Conservation (phyloP, 108 stramenopile species). For the Cyclotella baltica region DNA sequence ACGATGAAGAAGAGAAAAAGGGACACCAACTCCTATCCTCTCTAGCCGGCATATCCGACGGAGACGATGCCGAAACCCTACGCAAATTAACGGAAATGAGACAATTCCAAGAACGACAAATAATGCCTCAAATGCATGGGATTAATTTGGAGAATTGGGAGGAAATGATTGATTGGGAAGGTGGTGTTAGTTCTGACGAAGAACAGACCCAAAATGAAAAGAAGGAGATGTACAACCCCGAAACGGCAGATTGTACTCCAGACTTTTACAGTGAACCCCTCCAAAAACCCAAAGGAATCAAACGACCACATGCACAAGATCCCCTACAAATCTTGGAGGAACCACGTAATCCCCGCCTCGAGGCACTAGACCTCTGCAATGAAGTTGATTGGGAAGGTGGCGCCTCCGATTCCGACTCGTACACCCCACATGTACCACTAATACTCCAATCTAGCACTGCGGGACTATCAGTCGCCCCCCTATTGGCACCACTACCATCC, state of each 20-base stretch:
- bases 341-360: conserved; percentile 81
- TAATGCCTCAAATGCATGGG: conserved; percentile 70
- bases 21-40: not conserved
- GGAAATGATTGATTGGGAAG: conserved; percentile 82
- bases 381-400: conserved; percentile 73
- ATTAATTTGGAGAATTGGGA: conserved; percentile 87
- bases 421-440: conserved; percentile 61
- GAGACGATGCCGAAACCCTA: conserved; percentile 35
- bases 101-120: conserved; percentile 42
- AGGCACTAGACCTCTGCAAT: conserved; percentile 67
- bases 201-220: conserved; percentile 14
- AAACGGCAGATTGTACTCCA: conserved; percentile 14
- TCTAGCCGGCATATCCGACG: conserved; percentile 32
- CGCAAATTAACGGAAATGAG: conserved; percentile 36
- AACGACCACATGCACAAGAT: too few relatives aligned
- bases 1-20: conserved; percentile 12
- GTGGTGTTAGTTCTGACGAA: conserved; percentile 42
- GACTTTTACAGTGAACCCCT: conserved; percentile 30
- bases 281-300: conserved; percentile 32
- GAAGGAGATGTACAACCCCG: conserved; percentile 10
- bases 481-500: conserved; percentile 63
- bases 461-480: conserved; percentile 76
- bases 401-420: conserved; percentile 56
- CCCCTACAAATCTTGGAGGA: conserved; percentile 46
- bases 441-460: conserved; percentile 83